Conservation (phyloP, 2,329 filamentous ascomycete species). For the Lachnellula arida region DNA sequence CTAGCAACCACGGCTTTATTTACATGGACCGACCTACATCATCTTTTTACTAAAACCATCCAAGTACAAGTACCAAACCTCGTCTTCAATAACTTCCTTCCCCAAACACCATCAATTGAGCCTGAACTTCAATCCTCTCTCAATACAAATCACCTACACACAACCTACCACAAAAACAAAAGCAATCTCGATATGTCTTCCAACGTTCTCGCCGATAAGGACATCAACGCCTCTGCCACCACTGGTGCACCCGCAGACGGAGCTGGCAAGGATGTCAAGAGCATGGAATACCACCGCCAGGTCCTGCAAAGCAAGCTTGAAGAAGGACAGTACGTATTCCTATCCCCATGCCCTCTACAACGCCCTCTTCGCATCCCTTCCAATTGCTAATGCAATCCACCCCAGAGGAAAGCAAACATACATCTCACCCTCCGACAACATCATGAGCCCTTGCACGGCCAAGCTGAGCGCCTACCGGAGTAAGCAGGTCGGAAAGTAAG, state of each 20-base stretch:
- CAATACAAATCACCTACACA: neutral
- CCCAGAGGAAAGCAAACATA: slow-evolving; percentile 42
- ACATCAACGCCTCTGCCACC: slow-evolving; percentile 54
- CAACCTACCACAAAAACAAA: slow-evolving; percentile 1
- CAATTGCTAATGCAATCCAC: slow-evolving; percentile 20
- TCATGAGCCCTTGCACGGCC: slow-evolving; percentile 81
- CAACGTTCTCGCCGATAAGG: slow-evolving; percentile 59
- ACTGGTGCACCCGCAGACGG: slow-evolving; percentile 23
- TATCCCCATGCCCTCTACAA: neutral
- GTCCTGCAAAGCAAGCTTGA: slow-evolving; percentile 69
- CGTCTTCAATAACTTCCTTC: neutral
- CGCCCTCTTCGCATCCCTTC: slow-evolving; percentile 5
- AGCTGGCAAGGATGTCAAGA: slow-evolving; percentile 45
- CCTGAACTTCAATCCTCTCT: neutral
- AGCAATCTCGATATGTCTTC: slow-evolving; percentile 44
- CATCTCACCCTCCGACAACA: slow-evolving; percentile 80
- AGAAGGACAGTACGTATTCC: slow-evolving; percentile 53
- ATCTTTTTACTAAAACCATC: slow-evolving; percentile 3
- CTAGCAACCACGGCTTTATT: neutral
- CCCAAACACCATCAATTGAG: neutral
- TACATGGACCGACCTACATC: neutral
- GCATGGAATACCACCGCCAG: slow-evolving; percentile 75
- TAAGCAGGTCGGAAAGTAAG: slow-evolving; percentile 75
- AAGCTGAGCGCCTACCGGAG: slow-evolving; percentile 77
- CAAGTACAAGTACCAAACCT: neutral